Base-by-base conservation (phyloP, 345 rosid species). In the Lepidium sativum region DNA sequence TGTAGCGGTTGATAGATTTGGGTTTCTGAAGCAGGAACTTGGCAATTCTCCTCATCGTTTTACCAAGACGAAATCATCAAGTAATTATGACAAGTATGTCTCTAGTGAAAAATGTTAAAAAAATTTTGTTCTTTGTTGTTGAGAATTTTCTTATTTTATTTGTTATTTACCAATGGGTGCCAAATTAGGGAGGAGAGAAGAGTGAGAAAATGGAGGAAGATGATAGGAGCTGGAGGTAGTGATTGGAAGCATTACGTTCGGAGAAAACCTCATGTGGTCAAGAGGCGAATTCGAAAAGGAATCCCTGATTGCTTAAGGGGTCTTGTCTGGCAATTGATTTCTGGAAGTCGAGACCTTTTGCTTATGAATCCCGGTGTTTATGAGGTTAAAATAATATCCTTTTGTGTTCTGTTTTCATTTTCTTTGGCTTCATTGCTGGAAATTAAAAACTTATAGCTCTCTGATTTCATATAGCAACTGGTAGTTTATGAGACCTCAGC, bases 271-370 rank as follows among this genome's bases (percentile, higher is more conserved):
- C 86, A 86, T 55, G 98, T 92, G 6, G 94, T 92, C 43, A 83
- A 84, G 78, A 84, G 97, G 69, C 87, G 97, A 0, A 79, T 87
- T 53, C 75, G 96, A 71, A 92, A 92, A 78, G 97, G 97, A 58
- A 87, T 92, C 66, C 97, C 96, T 54, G 98, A 92, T 72, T 94
- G 99, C 71, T 81, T 94, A 78, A 90, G 97, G 73, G 99, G 99
- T 47, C 95, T 94, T 14, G 97, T 94, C 68, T 94, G 99, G 99
- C 99, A 94, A 75, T 72, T 90, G 78, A 86, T 94, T 41, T 86
- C 97, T 6, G 97, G 97, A 60, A 94, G 99, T 47, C 78, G 95
- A 29, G 99, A 89, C 70, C 95, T 92, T 78, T 77, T 92, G 83
- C 86, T 86, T 65, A 84, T 87, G 98, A 92, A 87, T 70, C 96